These are phyloP conservation scores for Prototheca stagnorum DNA, from an alignment of 163 green algal genomes.

Conservation along the genomic window DNA sequence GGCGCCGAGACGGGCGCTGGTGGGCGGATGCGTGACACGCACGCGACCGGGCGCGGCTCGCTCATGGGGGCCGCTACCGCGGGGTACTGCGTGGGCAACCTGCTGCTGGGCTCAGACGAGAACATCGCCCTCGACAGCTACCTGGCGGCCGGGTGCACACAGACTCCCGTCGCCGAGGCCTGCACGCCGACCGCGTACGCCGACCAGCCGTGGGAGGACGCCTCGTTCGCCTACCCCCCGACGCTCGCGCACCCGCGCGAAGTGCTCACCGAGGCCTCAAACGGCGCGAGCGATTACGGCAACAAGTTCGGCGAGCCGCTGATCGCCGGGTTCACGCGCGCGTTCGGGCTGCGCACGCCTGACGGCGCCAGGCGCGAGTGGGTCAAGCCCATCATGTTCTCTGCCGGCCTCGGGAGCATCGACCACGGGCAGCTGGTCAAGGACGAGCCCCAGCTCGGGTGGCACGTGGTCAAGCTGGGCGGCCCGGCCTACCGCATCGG, in stretches of 20 bases:
- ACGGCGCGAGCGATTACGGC: slow-evolving; percentile 95
- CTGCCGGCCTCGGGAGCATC: slow-evolving; percentile 68
- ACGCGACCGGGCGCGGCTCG: slow-evolving; percentile 89
- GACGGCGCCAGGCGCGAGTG: slow-evolving; percentile 88
- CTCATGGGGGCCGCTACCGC: slow-evolving; percentile 85
- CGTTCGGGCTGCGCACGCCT: slow-evolving; percentile 75
- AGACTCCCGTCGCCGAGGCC: too few relatives aligned
- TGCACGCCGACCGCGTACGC: too few relatives aligned
- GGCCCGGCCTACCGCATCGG: slow-evolving; percentile 96
- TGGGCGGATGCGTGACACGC: slow-evolving; percentile 92
- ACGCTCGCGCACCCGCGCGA: slow-evolving; percentile 72
- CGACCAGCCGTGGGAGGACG: slow-evolving; percentile 60
- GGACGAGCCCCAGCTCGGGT: slow-evolving; percentile 60
- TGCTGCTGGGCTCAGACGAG: slow-evolving; percentile 43
- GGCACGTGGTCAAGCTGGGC: slow-evolving; percentile 98
- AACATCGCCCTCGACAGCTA: too few relatives aligned
- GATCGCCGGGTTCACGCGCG: slow-evolving; percentile 80
- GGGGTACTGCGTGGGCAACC: slow-evolving; percentile 90
- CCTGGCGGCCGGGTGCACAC: too few relatives aligned
- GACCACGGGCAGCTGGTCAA: slow-evolving; percentile 94
- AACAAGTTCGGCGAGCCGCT: slow-evolving; percentile 99
- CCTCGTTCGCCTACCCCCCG: slow-evolving; percentile 56
- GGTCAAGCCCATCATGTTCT: slow-evolving; percentile 99
- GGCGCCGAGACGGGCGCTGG: slow-evolving; percentile 88
- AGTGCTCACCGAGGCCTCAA: slow-evolving; percentile 94